Evolutionary conservation across 306 rosid species (phyloP), one percentile per base, ranked within the genome.

Genomic region (Luffa acutangula): DNA sequence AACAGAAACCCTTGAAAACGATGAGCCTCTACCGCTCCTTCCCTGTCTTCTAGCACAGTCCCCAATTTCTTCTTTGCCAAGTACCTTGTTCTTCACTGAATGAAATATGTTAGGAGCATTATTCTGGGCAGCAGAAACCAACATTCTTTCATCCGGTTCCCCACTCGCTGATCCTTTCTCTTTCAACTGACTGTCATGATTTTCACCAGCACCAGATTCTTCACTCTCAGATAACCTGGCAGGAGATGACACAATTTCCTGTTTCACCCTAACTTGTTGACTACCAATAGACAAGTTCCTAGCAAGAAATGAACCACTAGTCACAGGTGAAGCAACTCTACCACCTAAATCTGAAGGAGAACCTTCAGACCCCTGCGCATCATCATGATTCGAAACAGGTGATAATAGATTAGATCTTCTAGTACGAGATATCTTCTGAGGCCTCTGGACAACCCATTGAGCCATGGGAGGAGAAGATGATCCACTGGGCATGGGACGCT

Each of bases 401-500:
- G 91, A 85, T 62, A 88, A 86, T 83, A 91, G 85, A 89, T 88
- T 92, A 78, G 86, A 84, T 88, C 96, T 90, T 86, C 97, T 86
- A 64, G 93, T 89, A 46, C 98, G 96, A 66, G 93, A 85, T 45
- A 80, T 88, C 80, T 92, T 94, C 71, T 88, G 93, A 42, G 98
- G 91, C 81, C 97, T 94, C 83, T 94, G 97, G 72, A 92, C 96
- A 85, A 79, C 94, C 97, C 98, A 94, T 82, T 90, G 93, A 84
- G 93, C 90, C 91, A 94, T 87, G 56, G 87, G 86, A 69, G 93
- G 85, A 51, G 90, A 81, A 75, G 92, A 80, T 34, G 95, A 86
- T 84, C 86, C 92, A 67, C 83, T 48, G 43, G 93, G 81, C 72
- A 91, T 48, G 62, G 89, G 83, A 41, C 91, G 91, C 81, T 89